Evolutionary conservation across 1,284 basidiomycete genomes (phyloP).

Genomic region (Ganoderma lingzhi): DNA sequence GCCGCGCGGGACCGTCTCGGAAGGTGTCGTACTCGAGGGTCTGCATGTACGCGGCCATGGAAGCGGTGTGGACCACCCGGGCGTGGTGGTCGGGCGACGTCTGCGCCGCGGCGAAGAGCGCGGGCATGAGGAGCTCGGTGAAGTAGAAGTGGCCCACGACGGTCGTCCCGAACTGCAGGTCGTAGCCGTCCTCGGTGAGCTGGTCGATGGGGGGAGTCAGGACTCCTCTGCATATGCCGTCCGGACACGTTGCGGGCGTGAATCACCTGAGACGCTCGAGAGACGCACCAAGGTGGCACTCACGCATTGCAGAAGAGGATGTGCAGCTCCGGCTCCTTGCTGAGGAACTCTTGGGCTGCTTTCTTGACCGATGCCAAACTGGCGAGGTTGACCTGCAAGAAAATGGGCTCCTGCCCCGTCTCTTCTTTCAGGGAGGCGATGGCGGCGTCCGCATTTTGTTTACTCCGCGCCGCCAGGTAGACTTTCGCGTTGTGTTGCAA

Average conservation of each 20-base stretch:
- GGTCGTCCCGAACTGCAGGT: constrained; percentile 61
- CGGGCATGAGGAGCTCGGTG: constrained; percentile 49
- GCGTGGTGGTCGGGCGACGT: constrained; percentile 44
- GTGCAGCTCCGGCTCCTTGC: constrained; percentile 57
- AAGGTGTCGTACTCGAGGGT: constrained; percentile 42
- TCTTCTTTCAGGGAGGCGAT: constrained; percentile 51
- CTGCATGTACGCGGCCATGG: constrained; percentile 41
- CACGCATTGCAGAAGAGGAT: constrained; percentile 63
- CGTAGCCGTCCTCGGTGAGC: constrained; percentile 54
- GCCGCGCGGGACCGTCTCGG: constrained; percentile 38
- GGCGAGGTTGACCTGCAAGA: constrained; percentile 57
- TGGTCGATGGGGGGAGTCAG: constrained; percentile 49
- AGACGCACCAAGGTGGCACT: constrained; percentile 28
- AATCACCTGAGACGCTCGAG: constrained; percentile 11
- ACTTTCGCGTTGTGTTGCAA: constrained; percentile 59
- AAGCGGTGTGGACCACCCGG: constrained; percentile 53
- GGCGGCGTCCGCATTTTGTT: constrained; percentile 49
- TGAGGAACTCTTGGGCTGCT: constrained; percentile 50
- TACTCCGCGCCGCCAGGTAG: constrained; percentile 55
- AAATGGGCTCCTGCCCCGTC: constrained; percentile 48
- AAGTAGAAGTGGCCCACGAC: constrained; percentile 52
- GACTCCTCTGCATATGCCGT: constrained; percentile 47
- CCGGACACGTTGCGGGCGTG: background rate
- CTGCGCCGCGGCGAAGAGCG: constrained; percentile 5
- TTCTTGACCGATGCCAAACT: constrained; percentile 51